A percentile compares a stretch with the other conserved stretches of the same genome.
Evolutionary conservation across 176 grass and related monocot species (phyloP).

Genomic region (Cenchrus purpureus): DNA sequence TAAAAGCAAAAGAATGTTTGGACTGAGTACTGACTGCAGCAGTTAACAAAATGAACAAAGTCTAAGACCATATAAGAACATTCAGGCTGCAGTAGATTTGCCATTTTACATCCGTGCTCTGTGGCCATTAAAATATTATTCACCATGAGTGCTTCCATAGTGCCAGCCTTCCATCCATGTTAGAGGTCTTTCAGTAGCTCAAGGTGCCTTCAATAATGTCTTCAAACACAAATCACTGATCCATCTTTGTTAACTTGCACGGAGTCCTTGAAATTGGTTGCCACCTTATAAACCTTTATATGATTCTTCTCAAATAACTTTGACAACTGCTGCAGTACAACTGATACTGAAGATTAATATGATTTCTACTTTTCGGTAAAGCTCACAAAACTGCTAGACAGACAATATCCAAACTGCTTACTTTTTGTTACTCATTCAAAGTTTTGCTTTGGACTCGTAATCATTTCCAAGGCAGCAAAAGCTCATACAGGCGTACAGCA

Average conservation of each 20-base stretch:
- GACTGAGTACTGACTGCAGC: neutral
- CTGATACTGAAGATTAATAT: neutral
- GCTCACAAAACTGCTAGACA: neutral
- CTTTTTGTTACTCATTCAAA: neutral
- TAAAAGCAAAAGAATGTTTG: neutral
- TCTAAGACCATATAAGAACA: neutral
- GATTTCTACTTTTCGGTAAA: neutral
- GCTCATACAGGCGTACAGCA: neutral
- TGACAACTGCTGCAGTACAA: neutral
- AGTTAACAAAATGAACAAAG: neutral
- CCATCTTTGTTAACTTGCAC: neutral
- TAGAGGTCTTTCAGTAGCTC: neutral
- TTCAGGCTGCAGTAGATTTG: neutral
- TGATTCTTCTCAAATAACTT: neutral
- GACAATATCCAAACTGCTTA: neutral
- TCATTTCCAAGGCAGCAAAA: neutral
- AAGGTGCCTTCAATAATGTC: conserved; percentile 4
- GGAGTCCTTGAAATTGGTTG: neutral
- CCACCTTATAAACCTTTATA: neutral
- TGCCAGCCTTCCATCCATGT: neutral
- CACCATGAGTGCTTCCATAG: neutral
- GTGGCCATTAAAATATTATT: conserved; percentile 3
- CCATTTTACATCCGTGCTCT: neutral
- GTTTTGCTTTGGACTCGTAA: neutral
- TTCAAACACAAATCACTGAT: neutral